Evolutionary conservation across 805 yeast species (phyloP).

Genomic region (Candida silvatica): DNA sequence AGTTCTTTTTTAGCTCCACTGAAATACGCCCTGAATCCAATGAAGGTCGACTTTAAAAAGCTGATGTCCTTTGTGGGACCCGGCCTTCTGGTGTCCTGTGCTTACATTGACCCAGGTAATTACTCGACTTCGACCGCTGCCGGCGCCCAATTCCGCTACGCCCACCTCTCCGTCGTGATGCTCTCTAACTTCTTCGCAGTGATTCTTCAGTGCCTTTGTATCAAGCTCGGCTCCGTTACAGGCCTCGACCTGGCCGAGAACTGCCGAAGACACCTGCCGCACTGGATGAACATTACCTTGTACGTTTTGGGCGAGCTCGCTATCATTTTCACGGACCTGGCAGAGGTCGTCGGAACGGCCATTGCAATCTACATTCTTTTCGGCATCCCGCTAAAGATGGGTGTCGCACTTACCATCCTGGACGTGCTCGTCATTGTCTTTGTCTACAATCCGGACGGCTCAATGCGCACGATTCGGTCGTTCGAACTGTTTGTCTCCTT

Average conservation of each 20-base stretch:
- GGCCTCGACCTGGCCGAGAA: conserved; percentile 84
- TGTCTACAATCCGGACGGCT: conserved; percentile 73
- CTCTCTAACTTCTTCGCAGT: conserved; percentile 82
- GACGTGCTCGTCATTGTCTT: conserved; percentile 74
- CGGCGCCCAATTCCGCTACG: conserved; percentile 73
- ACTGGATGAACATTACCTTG: conserved; percentile 51
- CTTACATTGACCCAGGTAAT: conserved; percentile 93
- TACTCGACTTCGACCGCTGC: conserved; percentile 85
- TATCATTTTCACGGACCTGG: conserved; percentile 86
- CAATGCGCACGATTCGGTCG: conserved; percentile 62
- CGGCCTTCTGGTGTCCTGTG: conserved; percentile 80
- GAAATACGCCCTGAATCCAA: too few relatives aligned
- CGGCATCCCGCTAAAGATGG: conserved; percentile 61
- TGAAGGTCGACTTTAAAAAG: conserved; percentile 26
- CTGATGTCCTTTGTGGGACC: conserved; percentile 74
- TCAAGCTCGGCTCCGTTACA: conserved; percentile 81
- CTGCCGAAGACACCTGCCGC: conserved; percentile 65
- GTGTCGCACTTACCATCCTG: conserved; percentile 70
- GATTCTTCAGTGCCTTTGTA: conserved; percentile 72
- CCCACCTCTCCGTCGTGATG: conserved; percentile 62
- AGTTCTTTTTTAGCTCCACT: too few relatives aligned
- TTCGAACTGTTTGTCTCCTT: conserved; percentile 71
- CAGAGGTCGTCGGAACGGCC: conserved; percentile 93
- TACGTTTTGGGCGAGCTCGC: conserved; percentile 78
- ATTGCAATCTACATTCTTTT: conserved; percentile 74